These are phyloP conservation scores for Starmerella vaccinii DNA, from an alignment of 805 yeast genomes.

Conservation along the genomic window DNA sequence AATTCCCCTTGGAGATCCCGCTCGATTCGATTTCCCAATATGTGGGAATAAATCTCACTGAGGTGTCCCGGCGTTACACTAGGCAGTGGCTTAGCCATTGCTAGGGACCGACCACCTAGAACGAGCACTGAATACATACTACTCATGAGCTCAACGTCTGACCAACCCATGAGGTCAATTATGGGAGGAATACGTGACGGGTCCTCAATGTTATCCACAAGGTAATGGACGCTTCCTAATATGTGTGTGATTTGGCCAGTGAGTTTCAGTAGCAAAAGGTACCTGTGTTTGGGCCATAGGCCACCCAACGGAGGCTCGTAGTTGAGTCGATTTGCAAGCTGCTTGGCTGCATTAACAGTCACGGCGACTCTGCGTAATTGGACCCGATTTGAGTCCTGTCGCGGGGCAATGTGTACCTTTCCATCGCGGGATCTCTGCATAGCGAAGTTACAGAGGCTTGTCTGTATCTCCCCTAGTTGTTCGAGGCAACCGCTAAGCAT, in stretches of 20 bases:
- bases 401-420: slow-evolving; percentile 18
- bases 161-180: slow-evolving; percentile 26
- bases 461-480: slow-evolving; percentile 24
- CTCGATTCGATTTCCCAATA: neutral
- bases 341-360: slow-evolving; percentile 8
- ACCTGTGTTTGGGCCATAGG: slow-evolving; percentile 28
- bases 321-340: slow-evolving; percentile 12
- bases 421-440: slow-evolving; percentile 23
- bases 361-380: slow-evolving; percentile 16
- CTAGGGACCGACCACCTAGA: slow-evolving; percentile 26
- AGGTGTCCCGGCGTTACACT: slow-evolving; percentile 28
- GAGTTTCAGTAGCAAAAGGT: slow-evolving; percentile 23
- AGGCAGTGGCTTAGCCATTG: slow-evolving; percentile 26
- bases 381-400: slow-evolving; percentile 19
- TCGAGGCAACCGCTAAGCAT: slow-evolving; percentile 21
- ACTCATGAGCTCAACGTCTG: slow-evolving; percentile 23
- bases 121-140: slow-evolving; percentile 26
- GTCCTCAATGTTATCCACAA: slow-evolving; percentile 25
- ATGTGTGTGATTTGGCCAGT: slow-evolving; percentile 24
- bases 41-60: slow-evolving; percentile 8
- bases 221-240: slow-evolving; percentile 17
- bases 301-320: slow-evolving; percentile 31
- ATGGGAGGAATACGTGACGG: slow-evolving; percentile 19
- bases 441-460: slow-evolving; percentile 27
- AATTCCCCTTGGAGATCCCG: neutral